Evolutionary conservation across 2,329 filamentous ascomycete genomes (phyloP).

Genomic region (Cercospora sp.): DNA sequence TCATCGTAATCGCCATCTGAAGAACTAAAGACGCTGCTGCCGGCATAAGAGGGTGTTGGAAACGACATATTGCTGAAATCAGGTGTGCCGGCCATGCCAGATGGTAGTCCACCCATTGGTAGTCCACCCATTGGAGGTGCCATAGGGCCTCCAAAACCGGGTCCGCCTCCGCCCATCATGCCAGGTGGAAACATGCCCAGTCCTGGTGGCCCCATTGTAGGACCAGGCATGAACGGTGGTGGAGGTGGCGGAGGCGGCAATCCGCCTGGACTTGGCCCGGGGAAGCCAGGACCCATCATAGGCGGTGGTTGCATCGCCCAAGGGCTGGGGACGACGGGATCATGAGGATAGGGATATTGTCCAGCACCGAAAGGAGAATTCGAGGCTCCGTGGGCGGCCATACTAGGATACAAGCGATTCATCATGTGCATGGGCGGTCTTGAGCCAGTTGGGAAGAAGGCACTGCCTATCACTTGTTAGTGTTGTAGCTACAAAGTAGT

Average conservation of each 20-base stretch:
- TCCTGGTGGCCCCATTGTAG: background rate
- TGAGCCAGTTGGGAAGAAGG: constrained; percentile 19
- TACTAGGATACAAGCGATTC: constrained; percentile 22
- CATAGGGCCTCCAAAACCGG: background rate
- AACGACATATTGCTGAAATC: background rate
- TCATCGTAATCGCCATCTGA: background rate
- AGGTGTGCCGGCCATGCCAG: background rate
- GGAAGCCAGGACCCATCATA: background rate
- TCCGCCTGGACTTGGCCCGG: background rate
- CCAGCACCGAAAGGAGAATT: constrained; percentile 22
- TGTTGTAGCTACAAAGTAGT: background rate
- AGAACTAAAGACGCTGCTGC: background rate
- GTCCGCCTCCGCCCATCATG: background rate
- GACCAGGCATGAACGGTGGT: background rate
- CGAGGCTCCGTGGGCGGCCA: constrained; percentile 17
- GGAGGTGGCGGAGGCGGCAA: background rate
- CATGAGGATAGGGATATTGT: constrained; percentile 23
- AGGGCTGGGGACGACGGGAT: constrained; percentile 14
- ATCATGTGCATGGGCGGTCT: constrained; percentile 24
- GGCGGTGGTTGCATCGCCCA: background rate
- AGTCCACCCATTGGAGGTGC: background rate
- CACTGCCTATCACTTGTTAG: constrained; percentile 16
- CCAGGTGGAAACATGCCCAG: background rate
- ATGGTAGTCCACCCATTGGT: background rate
- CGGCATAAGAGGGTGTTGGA: background rate